Conservation (phyloP, 2,329 filamentous ascomycete genomes). For the Verticillium zaregamsianum region DNA sequence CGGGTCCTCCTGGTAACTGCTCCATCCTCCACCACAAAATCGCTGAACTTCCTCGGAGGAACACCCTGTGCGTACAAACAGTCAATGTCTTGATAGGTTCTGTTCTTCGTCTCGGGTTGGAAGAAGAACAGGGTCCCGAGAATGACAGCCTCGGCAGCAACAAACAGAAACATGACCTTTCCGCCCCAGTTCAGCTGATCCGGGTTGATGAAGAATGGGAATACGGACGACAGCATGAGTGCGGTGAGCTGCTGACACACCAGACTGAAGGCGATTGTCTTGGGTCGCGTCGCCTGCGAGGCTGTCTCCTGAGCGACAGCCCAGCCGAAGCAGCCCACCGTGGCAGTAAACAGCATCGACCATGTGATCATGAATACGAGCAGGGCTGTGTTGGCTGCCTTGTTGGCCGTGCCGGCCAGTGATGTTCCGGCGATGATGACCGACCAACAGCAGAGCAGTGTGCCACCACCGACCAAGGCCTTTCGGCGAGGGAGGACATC, state of each 20-base stretch:
- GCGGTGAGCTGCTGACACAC: constrained; percentile 28
- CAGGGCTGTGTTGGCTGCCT: constrained; percentile 19
- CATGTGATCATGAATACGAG: constrained; percentile 24
- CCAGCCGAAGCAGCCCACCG: constrained; percentile 24
- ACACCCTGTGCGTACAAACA: constrained; percentile 19
- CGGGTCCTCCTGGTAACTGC: constrained; percentile 8
- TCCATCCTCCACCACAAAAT: constrained; percentile 16
- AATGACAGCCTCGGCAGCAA: constrained; percentile 27
- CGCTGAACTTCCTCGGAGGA: constrained; percentile 18
- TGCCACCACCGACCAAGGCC: constrained; percentile 19
- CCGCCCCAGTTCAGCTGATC: constrained; percentile 32
- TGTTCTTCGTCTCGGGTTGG: constrained; percentile 33
- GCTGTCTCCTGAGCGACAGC: constrained; percentile 23
- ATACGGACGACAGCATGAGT: constrained; percentile 28
- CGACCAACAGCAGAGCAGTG: constrained; percentile 20
- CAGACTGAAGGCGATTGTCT: constrained; percentile 22
- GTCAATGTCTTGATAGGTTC: constrained; percentile 29
- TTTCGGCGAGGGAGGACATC: constrained; percentile 21
- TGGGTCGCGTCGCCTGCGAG: constrained; percentile 20
- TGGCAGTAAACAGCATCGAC: constrained; percentile 23
- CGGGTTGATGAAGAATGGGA: constrained; percentile 32
- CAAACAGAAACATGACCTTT: constrained; percentile 32
- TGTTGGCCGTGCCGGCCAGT: constrained; percentile 13
- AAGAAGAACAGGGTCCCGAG: constrained; percentile 24
- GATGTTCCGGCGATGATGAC: constrained; percentile 21